Percentiles rank a stretch among this genome's conserved stretches.
Conservation (phyloP, 371 early-diverging fungal species). For the Zychaea mexicana region DNA sequence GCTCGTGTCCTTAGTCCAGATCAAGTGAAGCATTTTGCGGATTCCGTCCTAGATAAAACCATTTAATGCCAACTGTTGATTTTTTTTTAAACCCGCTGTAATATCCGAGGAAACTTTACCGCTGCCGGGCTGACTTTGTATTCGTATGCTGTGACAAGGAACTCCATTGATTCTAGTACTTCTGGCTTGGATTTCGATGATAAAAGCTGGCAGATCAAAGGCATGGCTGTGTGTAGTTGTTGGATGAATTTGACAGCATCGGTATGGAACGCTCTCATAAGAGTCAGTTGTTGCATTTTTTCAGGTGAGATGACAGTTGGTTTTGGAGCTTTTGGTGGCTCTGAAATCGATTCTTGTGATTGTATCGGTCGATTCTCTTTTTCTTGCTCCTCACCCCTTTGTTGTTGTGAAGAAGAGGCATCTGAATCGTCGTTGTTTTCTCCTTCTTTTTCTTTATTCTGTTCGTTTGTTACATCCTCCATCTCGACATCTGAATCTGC, state of each 20-base stretch:
- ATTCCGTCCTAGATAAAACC: slow-evolving; percentile 72
- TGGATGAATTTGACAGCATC: slow-evolving; percentile 86
- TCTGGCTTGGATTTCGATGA: slow-evolving; percentile 90
- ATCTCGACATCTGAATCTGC: slow-evolving; percentile 8
- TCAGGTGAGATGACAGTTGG: slow-evolving; percentile 39
- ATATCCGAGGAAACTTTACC: too few species aligned
- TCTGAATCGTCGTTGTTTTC: not conserved
- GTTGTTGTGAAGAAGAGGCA: not conserved
- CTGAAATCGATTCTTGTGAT: not conserved
- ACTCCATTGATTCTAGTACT: slow-evolving; percentile 93
- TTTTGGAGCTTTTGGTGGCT: not conserved
- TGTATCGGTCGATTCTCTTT: not conserved
- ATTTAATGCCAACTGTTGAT: not conserved
- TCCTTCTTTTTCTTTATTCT: not conserved
- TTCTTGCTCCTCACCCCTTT: slow-evolving; percentile 10
- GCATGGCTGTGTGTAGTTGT: slow-evolving; percentile 74
- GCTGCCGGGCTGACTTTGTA: slow-evolving; percentile 82
- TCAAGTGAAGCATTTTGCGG: slow-evolving; percentile 91
- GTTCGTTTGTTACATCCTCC: slow-evolving; percentile 11
- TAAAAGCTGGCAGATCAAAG: slow-evolving; percentile 79
- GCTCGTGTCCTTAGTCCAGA: slow-evolving; percentile 89
- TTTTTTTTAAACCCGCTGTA: too few species aligned
- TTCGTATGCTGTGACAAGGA: slow-evolving; percentile 82
- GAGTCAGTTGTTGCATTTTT: slow-evolving; percentile 61
- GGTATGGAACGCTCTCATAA: slow-evolving; percentile 78